Evolutionary conservation across 1,284 basidiomycete species (phyloP), one percentile per base, ranked within the genome.

Genomic region (Tilletia indica): DNA sequence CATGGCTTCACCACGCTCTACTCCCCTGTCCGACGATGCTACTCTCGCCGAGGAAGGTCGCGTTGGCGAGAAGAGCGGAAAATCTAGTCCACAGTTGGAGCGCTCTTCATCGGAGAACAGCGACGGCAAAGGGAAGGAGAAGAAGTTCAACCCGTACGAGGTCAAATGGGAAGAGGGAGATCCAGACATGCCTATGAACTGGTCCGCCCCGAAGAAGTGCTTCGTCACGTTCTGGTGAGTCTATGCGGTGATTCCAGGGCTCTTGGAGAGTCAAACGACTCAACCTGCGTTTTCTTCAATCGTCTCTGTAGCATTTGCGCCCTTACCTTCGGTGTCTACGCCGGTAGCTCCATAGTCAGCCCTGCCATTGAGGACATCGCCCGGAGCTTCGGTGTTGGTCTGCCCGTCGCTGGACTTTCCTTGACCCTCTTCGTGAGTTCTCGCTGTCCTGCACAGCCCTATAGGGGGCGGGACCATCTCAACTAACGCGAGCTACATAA

Each of bases 341-440:
- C 89, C 71, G 89, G 90, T 19, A 87, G 87, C 68, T 87, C 87
- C 3, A 88, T 89, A 58, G 86, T 86, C 51, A 88, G 89, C 0
- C 89, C 89, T 1, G 87, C 87, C 0, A 82, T 89, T 39, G 80
- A 88, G 36, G 36, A 34, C 61, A 64, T 64, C 61, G 19, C 11
- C 6, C 11, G 14, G 12, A 39, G 12, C 31, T 64, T 64, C 61
- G 61, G 61, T 16, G 69, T 70, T n/a, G 19, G 38, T 16, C 31
- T 34, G 1, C 19, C 69, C 48, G 56, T 61, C 5, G 69, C 69
- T 9, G 69, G 48, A 9, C 39, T 70, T 16, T 58, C 54, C 19
- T 38, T 70, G 45, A 42, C 54, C 48, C 69, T 70, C 38, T 70
- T 70, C 39, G 69, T 69, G 68, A 68, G 67, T 68, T 31, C 34